Base-by-base conservation (phyloP, 176 grass and related monocot genomes). In the Leersia perrieri region DNA sequence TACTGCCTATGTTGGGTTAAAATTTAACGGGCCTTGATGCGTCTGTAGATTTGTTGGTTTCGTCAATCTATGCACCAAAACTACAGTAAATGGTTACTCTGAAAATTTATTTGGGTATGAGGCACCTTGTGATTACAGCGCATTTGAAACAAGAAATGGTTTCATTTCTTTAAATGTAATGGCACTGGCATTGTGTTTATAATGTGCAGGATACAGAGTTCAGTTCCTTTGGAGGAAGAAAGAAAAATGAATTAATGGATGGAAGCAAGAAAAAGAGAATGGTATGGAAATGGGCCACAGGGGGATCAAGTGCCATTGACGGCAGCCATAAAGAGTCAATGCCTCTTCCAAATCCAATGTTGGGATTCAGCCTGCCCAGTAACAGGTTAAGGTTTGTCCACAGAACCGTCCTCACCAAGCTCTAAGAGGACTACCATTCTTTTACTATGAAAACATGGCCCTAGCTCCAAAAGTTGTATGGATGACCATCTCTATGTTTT, bases 391-490 rank as follows among this genome's bases (percentile, higher is more conserved):
- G 53, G 11, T 40, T 63, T 15, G 20, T 75, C 7, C 15, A 36
- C 0, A 92, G 96, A 78, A 25, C 2, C 63, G 93, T 20, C 89
- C 87, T 27, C 40, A 76, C 16, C 58, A 79, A 27, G 93, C 88
- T 63, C 47, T 63, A n/a, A n/a, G n/a, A 18, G 96, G 96, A 2
- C 90, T 89, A 38, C 96, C 96, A 0, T 99, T 83, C 60, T 99
- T 99, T 65, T 99, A 90, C 14, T 95, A 93, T 66, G 93, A 95
- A 68, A 99, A 95, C 45, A 90, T 95, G 14, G 89, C 95, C 3
- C 76, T 91, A 41, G 80, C 96, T 53, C 92, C 96, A 66, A 94
- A 83, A 71, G 90, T 90, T n/a, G 66, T 89, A 5, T 98, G 95
- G 95, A 20, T 75, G 29, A 85, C 60, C 2, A 93, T 98, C 27